A percentile compares a stretch with the other conserved stretches of the same genome.
Evolutionary conservation across 2,329 filamentous ascomycete genomes (phyloP).

Genomic region (Beauveria sp.): DNA sequence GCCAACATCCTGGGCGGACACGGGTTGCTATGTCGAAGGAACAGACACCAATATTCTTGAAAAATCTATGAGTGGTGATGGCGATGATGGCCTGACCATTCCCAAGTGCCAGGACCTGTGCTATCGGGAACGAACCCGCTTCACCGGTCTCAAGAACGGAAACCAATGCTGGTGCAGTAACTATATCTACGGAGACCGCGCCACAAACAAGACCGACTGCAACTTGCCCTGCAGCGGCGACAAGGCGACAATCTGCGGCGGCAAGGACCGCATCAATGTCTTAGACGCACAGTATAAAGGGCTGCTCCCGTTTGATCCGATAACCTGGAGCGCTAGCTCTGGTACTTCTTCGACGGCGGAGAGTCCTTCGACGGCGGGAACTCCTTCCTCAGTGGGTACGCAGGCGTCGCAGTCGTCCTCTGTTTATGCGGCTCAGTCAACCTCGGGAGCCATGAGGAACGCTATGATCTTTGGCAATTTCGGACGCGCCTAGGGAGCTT

Average conservation of each 20-base stretch:
- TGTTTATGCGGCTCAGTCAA: neutral
- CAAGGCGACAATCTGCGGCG: conserved; percentile 14
- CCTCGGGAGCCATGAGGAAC: neutral
- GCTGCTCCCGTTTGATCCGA: neutral
- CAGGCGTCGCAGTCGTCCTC: neutral
- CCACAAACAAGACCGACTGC: conserved; percentile 12
- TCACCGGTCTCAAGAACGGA: conserved; percentile 14
- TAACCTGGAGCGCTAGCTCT: neutral
- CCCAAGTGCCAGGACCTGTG: conserved; percentile 22
- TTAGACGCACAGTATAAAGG: conserved; percentile 5
- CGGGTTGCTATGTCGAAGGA: conserved; percentile 33
- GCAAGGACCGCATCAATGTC: conserved; percentile 14
- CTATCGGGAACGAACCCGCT: neutral
- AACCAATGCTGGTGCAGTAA: conserved; percentile 17
- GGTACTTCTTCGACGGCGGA: neutral
- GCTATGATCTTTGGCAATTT: neutral
- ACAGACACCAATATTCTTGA: conserved; percentile 20
- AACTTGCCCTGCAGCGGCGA: conserved; percentile 15
- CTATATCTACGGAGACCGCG: conserved; percentile 12
- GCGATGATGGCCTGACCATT: conserved; percentile 21
- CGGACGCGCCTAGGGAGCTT: neutral
- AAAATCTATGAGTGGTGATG: conserved; percentile 21
- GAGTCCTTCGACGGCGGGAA: neutral
- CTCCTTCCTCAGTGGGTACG: no score
- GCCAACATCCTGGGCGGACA: conserved; percentile 16